Evolutionary conservation across 2,329 filamentous ascomycete genomes (phyloP).

Genomic region (Iodosphaeria phyllophila): DNA sequence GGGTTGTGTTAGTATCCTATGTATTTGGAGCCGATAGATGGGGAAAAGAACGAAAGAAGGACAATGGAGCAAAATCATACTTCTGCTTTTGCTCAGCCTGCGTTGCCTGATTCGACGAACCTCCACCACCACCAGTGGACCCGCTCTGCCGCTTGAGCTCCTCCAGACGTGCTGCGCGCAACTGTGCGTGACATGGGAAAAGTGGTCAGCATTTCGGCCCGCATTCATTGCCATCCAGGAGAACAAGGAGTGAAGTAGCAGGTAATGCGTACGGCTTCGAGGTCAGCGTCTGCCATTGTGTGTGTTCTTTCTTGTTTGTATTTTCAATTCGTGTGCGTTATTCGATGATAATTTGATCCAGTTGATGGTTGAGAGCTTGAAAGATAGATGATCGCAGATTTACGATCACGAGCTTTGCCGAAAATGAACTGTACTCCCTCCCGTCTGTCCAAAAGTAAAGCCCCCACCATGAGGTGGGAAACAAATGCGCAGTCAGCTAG

Average conservation of each 20-base stretch:
- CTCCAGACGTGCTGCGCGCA: conserved; percentile 78
- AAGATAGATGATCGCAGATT: no score
- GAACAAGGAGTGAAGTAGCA: no score
- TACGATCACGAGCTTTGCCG: no score
- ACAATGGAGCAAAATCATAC: conserved; percentile 20
- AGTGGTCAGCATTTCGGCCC: conserved; percentile 2
- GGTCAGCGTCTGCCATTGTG: conserved; percentile 44
- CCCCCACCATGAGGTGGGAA: no score
- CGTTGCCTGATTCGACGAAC: conserved; percentile 22
- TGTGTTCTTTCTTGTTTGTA: neutral
- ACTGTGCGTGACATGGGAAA: conserved; percentile 28
- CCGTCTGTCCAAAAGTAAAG: no score
- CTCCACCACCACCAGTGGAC: conserved; percentile 24
- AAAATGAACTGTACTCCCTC: no score
- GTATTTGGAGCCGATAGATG: neutral
- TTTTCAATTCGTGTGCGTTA: no score
- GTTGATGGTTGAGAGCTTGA: no score
- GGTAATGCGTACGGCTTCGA: conserved; percentile 35
- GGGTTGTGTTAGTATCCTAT: neutral
- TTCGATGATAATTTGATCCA: no score
- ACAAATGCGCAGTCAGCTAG: no score
- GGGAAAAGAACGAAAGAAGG: neutral
- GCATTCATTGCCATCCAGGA: neutral
- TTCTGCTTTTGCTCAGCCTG: conserved; percentile 44
- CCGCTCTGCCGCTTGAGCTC: conserved; percentile 67